Evolutionary conservation across 129 eudicot genomes (phyloP).

Genomic region (Pulicaria dysenterica): DNA sequence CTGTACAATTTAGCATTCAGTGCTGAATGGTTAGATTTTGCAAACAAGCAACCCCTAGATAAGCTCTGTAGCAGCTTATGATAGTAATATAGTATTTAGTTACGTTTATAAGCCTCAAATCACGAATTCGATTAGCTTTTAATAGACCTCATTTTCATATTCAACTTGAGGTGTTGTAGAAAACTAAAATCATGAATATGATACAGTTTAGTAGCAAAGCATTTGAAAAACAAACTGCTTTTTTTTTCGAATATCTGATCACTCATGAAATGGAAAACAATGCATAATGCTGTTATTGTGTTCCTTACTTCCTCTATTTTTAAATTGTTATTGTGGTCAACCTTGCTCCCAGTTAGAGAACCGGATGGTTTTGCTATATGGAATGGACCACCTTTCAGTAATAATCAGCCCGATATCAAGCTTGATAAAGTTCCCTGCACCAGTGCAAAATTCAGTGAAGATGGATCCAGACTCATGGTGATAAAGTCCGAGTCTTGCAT

Average conservation of each 20-base stretch:
- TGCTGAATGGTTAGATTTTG: no score
- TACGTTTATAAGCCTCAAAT: neutral
- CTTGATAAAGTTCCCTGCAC: slow-evolving; percentile 61
- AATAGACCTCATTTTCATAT: neutral
- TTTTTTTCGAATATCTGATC: slow-evolving; percentile 10
- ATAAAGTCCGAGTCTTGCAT: slow-evolving; percentile 58
- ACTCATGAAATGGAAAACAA: neutral
- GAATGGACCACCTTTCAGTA: slow-evolving; percentile 86
- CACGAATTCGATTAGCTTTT: neutral
- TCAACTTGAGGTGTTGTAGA: neutral
- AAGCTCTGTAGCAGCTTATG: slow-evolving; percentile 13
- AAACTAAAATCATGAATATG: neutral
- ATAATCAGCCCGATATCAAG: slow-evolving; percentile 62
- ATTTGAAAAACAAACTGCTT: neutral
- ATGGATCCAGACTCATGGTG: slow-evolving; percentile 86
- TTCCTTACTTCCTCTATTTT: neutral
- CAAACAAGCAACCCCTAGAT: neutral
- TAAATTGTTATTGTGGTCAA: neutral
- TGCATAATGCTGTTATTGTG: slow-evolving; percentile 13
- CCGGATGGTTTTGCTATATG: slow-evolving; percentile 67
- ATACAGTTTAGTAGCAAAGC: neutral
- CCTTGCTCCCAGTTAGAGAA: slow-evolving; percentile 55
- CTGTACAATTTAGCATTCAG: no score
- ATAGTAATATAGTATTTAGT: neutral
- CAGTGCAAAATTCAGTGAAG: slow-evolving; percentile 74